Evolutionary conservation across 139 green algal genomes (phyloP), one percentile per base, ranked within the genome.

Genomic region (Chlorella ohadii): DNA sequence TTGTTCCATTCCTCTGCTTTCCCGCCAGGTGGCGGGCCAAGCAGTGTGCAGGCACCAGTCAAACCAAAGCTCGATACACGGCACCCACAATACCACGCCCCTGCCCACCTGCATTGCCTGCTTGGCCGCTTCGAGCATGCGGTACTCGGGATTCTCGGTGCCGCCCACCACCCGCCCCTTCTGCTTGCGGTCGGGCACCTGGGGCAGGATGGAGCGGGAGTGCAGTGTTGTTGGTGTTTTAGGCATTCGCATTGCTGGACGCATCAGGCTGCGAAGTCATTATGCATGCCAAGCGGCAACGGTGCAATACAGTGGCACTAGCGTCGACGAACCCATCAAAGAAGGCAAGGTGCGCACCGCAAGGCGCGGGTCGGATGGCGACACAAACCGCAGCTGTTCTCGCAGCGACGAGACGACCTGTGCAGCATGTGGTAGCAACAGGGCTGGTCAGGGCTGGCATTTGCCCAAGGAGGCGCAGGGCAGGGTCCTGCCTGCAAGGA

Each of bases 121-220:
- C 57, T 77, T 79, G 20, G 78, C 55, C 3, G 71, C 79, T n/a
- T 86, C 87, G 7, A 91, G n/a, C 47, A 84, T 44, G 15, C 39
- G 31, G 20, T 71, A 33, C 77, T 90, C 86, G 3, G 59, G 59
- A 25, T 71, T 56, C 16, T 74, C 77, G 1, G 25, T 56, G 28
- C 47, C 47, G 1, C 17, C 28, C 36, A 65, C 22, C 67, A 79
- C 41, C 66, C 67, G 72, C 16, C 70, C 78, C 72, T 89, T 89
- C 61, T 75, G 59, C 77, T 88, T 89, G 25, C 79, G 71, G 77
- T 89, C 85, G 0, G 79, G 72, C 59, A 87, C 76, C 76, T 82
- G 28, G n/a, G 3, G n/a, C n/a, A n/a, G n/a, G n/a, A n/a, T n/a
- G 28, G 3, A 20, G 16, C 11, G 64, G 20, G 23, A 27, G 25